A percentile compares a stretch with the other conserved stretches of the same genome.
These are phyloP conservation scores for Scorias spongiosa DNA, from an alignment of 2,329 filamentous ascomycete species.

Conservation along the genomic window DNA sequence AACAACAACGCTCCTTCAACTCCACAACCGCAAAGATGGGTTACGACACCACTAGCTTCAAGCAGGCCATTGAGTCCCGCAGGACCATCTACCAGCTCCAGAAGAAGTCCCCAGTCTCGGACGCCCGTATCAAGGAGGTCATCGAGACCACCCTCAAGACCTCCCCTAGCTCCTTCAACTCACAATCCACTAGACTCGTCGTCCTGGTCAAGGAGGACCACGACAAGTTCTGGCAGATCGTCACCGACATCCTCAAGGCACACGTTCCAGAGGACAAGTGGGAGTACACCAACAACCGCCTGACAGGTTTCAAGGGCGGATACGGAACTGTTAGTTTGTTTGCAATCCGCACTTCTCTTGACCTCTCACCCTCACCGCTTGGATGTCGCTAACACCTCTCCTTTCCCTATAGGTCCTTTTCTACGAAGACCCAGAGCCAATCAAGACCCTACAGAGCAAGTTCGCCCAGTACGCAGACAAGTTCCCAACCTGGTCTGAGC, in stretches of 20 bases:
- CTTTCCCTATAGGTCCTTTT: conserved; percentile 49
- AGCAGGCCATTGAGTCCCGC: conserved; percentile 51
- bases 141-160: conserved; percentile 45
- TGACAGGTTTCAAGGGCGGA: conserved; percentile 49
- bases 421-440: conserved; percentile 60
- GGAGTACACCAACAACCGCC: conserved; percentile 35
- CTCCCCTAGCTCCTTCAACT: conserved; percentile 76
- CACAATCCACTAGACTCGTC: conserved; percentile 63
- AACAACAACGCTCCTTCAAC: not conserved
- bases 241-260: conserved; percentile 46
- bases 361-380: not conserved
- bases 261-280: conserved; percentile 54
- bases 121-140: conserved; percentile 54
- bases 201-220: conserved; percentile 72
- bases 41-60: conserved; percentile 29
- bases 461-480: conserved; percentile 63
- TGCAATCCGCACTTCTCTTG: not conserved
- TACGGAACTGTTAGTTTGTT: conserved; percentile 54
- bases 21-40: conserved; percentile 22
- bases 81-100: conserved; percentile 37
- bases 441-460: conserved; percentile 51
- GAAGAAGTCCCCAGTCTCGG: conserved; percentile 53
- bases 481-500: conserved; percentile 62
- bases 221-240: conserved; percentile 72
- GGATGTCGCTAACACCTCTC: not conserved